Evolutionary conservation across 2,329 filamentous ascomycete species (phyloP).

Genomic region (Fusarium tupiense): DNA sequence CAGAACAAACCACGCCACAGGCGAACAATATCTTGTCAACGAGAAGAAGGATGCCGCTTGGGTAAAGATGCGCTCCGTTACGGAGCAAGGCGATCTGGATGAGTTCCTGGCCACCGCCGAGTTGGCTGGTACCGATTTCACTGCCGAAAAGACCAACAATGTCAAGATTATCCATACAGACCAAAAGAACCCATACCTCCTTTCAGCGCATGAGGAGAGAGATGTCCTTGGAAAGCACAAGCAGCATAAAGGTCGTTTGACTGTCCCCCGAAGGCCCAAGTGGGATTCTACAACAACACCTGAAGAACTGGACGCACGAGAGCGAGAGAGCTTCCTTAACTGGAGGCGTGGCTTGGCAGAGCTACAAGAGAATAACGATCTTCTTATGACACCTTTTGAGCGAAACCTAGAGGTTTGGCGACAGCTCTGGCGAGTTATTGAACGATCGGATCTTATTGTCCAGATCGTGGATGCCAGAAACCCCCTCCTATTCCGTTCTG

Average conservation of each 20-base stretch:
- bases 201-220: conserved; percentile 86
- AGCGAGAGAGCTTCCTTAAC: conserved; percentile 82
- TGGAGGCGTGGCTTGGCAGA: conserved; percentile 94
- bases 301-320: conserved; percentile 79
- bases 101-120: conserved; percentile 97
- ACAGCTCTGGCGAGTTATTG: conserved; percentile 97
- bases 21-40: conserved; percentile 92
- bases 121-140: conserved; percentile 98
- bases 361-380: conserved; percentile 90
- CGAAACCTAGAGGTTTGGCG: conserved; percentile 97
- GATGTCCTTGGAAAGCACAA: conserved; percentile 82
- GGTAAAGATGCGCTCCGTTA: conserved; percentile 99
- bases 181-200: conserved; percentile 92
- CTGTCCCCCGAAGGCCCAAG: conserved; percentile 86
- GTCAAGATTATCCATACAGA: conserved; percentile 98
- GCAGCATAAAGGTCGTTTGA: conserved; percentile 80
- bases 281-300: conserved; percentile 91
- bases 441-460: conserved; percentile 92
- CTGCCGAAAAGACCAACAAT: conserved; percentile 98
- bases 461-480: conserved; percentile 99
- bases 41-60: conserved; percentile 90
- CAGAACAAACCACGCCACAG: conserved; percentile 80
- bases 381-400: conserved; percentile 98
- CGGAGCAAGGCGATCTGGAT: conserved; percentile 94
- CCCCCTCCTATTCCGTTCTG: conserved; percentile 91